A percentile compares a stretch with the other conserved stretches of the same genome.
Conservation (phyloP, 805 yeast species). For the Brettanomyces anomalus region DNA sequence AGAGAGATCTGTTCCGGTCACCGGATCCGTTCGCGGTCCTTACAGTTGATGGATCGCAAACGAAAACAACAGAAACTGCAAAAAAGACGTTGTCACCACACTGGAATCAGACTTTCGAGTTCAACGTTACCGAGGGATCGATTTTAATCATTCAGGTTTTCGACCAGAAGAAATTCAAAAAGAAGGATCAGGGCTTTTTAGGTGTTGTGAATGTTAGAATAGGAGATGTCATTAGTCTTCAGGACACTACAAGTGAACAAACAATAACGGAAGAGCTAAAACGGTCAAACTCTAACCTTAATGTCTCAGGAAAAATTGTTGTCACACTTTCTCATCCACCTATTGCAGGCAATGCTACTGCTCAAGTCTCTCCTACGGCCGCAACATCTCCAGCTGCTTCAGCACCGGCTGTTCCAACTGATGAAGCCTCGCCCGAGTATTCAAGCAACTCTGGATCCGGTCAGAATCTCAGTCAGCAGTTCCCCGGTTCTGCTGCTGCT, state of each 20-base stretch:
- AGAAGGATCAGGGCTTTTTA: slow-evolving; percentile 95
- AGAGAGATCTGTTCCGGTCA: slow-evolving; percentile 88
- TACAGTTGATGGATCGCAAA: slow-evolving; percentile 96
- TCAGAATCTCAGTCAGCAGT: slow-evolving; percentile 7
- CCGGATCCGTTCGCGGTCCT: slow-evolving; percentile 98
- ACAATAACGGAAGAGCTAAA: slow-evolving; percentile 90
- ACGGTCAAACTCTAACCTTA: slow-evolving; percentile 82
- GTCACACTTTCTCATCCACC: slow-evolving; percentile 53
- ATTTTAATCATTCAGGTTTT: slow-evolving; percentile 89
- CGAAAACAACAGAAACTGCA: slow-evolving; percentile 89
- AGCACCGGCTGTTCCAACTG: slow-evolving; percentile 8
- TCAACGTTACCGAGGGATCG: slow-evolving; percentile 69
- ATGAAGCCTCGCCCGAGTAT: slow-evolving; percentile 8
- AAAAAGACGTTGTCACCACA: slow-evolving; percentile 92
- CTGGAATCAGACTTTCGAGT: slow-evolving; percentile 90
- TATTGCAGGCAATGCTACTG: slow-evolving; percentile 6
- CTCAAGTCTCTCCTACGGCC: slow-evolving; percentile 21
- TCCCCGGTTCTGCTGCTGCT: slow-evolving; percentile 22
- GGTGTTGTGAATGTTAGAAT: slow-evolving; percentile 92
- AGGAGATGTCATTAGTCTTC: slow-evolving; percentile 77
- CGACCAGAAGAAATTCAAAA: slow-evolving; percentile 94
- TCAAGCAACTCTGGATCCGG: not conserved
- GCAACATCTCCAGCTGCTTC: too few relatives aligned
- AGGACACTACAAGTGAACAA: slow-evolving; percentile 47
- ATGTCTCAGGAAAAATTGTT: slow-evolving; percentile 89